Base-by-base conservation (phyloP, 306 rosid species). In the Trifolium repens region DNA sequence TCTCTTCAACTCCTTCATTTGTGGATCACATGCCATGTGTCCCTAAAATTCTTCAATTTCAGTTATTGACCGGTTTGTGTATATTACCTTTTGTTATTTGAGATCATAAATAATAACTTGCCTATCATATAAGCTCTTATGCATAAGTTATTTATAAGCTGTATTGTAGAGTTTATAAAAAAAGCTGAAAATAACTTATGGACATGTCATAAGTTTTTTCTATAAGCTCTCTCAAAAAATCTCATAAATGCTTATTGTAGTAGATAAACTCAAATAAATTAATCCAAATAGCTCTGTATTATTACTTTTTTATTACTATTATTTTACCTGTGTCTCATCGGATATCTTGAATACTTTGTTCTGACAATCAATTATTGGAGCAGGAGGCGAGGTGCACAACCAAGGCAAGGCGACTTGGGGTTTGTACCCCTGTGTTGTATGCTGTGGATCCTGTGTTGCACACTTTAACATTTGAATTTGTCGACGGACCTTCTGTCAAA, bases 381-480 rank as follows among this genome's bases (percentile, higher is more conserved):
- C 85, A 94, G 96, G 97, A 94, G 82, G 96, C 98, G 2, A 89
- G 98, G 86, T 94, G 97, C 85, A 85, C 78, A 93, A 91, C 97
- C 8, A 94, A 94, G 79, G 98, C 98, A 55, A 90, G 93, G 59
- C 75, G 87, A 61, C 98, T 94, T 7, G 97, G 96, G 46, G 96
- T 94, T 72, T 19, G 16, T 73, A 90, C 97, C n/a, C 97, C 97
- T 0, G 88, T 79, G 61, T 75, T 94, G 58, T 94, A 83, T 53
- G 83, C 85, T 9, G 90, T 90, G 69, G 96, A 94, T 84, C 84
- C 87, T 42, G 73, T 87, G 53, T 74, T 55, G 76, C 93, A 94
- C 76, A 84, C 92, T 54, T 76, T 94, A 42, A 89, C 96, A 9
- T 88, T 87, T 82, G 96, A 94, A 77, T 89, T 69, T 79, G 79